Conservation (phyloP, 306 rosid genomes). For the Vigna trinervia region DNA sequence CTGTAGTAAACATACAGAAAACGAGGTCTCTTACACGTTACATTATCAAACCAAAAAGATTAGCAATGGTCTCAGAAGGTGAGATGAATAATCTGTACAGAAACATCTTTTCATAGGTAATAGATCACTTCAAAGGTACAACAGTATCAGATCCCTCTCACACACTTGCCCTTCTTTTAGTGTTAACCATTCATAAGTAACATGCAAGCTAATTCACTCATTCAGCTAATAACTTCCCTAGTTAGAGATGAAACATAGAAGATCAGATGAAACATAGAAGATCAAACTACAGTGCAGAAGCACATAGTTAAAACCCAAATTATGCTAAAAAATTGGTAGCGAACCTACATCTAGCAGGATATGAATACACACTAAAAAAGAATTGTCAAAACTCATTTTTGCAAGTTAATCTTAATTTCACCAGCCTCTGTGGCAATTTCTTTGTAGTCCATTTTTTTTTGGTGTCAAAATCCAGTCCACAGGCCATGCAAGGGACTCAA, state of each 20-base stretch:
- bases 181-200: conserved; percentile 9
- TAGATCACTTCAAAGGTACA: conserved; percentile 48
- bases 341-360: background rate
- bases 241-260: background rate
- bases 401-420: background rate
- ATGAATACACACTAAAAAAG: background rate
- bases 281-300: background rate
- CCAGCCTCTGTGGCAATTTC: background rate
- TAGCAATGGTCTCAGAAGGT: conserved; percentile 24
- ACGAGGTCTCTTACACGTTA: conserved; percentile 51
- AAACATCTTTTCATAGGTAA: conserved; percentile 47
- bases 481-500: background rate
- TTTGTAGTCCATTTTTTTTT: no score
- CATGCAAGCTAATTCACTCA: conserved; percentile 26
- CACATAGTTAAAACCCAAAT: background rate
- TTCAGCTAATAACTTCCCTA: background rate
- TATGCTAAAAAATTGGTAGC: background rate
- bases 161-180: conserved; percentile 32
- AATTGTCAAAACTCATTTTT: background rate
- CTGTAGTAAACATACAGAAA: conserved; percentile 37
- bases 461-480: background rate
- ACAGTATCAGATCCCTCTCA: conserved; percentile 36
- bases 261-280: background rate
- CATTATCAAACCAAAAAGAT: conserved; percentile 33
- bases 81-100: conserved; percentile 35